Conservation (phyloP, 257 asterid genomes). For the Agastache rugosa region DNA sequence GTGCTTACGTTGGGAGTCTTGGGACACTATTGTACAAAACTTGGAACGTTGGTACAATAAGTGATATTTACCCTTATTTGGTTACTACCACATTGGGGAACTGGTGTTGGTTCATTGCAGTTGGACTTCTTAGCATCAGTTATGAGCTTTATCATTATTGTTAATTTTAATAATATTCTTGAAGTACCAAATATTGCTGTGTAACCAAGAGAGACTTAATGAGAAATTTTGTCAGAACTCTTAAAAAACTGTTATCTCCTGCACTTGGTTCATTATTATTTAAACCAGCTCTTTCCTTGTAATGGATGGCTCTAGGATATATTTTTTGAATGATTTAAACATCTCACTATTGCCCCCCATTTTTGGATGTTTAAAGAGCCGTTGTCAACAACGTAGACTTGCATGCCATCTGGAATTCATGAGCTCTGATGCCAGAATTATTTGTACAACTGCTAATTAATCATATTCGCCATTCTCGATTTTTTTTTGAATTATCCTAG, state of each 20-base stretch:
- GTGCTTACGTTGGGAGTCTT: too few species aligned
- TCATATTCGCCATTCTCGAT: conserved; percentile 24
- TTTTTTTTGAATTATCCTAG: conserved; percentile 29
- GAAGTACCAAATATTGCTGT: background rate
- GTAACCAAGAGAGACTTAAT: background rate
- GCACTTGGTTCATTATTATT: background rate
- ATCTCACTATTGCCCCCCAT: background rate
- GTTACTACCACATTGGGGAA: background rate
- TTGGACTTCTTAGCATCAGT: background rate
- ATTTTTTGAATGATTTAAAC: background rate
- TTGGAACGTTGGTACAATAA: too few species aligned
- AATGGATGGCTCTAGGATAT: background rate
- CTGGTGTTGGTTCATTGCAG: background rate
- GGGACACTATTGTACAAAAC: too few species aligned
- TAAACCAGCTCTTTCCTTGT: background rate
- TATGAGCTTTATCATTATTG: conserved; percentile 2
- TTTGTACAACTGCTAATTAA: background rate
- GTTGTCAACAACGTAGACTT: background rate
- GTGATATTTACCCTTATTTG: background rate
- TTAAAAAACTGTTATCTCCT: background rate
- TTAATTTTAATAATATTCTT: background rate
- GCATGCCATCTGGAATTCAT: background rate
- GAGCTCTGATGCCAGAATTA: background rate
- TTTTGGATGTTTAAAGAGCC: background rate
- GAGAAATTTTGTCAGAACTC: background rate